A percentile compares a stretch with the other conserved stretches of the same genome.
Conservation (phyloP, 2,329 filamentous ascomycete genomes). For the Ilyonectria robusta region DNA sequence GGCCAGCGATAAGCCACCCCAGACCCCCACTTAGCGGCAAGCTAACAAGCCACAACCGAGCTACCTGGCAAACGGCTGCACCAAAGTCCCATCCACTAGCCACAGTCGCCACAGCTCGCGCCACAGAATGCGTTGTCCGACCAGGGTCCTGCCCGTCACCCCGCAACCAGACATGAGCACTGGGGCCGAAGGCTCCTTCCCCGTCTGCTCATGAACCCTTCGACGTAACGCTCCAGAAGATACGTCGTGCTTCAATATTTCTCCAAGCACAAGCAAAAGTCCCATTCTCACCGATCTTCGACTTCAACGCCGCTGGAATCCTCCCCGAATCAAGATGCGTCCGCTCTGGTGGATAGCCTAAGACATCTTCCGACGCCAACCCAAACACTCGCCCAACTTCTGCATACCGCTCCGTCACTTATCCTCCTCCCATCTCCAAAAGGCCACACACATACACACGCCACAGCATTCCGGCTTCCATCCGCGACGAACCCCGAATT, state of each 20-base stretch:
- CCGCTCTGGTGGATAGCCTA: conserved; percentile 24
- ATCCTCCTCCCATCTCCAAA: conserved; percentile 1
- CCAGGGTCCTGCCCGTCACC: conserved; percentile 27
- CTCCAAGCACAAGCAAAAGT: neutral
- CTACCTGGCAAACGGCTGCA: neutral
- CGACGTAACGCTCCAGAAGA: conserved; percentile 7
- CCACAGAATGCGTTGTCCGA: conserved; percentile 26
- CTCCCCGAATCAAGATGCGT: conserved; percentile 21
- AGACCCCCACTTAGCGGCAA: conserved; percentile 1
- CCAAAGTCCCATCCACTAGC: neutral
- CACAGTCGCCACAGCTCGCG: conserved; percentile 10
- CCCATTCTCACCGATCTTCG: neutral
- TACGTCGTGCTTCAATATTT: conserved; percentile 6
- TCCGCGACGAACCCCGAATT: neutral
- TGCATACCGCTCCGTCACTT: neutral
- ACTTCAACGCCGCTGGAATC: neutral
- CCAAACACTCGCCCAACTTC: conserved; percentile 10
- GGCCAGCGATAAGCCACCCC: conserved; percentile 5
- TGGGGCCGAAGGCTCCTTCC: conserved; percentile 5
- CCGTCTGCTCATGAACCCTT: conserved; percentile 13
- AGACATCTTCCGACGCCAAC: conserved; percentile 5
- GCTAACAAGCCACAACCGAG: conserved; percentile 2
- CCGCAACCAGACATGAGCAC: conserved; percentile 34
- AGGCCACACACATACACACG: neutral
- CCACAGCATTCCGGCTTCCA: conserved; percentile 30